A percentile compares a stretch with the other conserved stretches of the same genome.
Conservation (phyloP, 2,329 filamentous ascomycete species). For the Neopestalotiopsis clavispora region DNA sequence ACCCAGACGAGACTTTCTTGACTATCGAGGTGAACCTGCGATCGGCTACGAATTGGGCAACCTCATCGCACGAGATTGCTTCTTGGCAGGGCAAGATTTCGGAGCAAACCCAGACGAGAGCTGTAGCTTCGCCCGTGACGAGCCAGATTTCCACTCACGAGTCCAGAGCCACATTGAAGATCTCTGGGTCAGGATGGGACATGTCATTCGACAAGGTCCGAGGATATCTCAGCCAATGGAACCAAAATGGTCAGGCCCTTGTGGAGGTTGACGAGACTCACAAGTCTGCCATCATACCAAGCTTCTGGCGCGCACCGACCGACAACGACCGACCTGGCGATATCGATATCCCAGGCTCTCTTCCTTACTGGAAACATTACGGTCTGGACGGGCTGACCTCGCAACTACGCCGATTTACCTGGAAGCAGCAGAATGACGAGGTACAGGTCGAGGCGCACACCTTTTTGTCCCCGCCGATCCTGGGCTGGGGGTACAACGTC, state of each 20-base stretch:
- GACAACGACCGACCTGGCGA: constrained; percentile 66
- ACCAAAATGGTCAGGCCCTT: constrained; percentile 37
- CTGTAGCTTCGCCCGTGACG: no score
- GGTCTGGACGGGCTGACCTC: constrained; percentile 52
- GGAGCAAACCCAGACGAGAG: background rate
- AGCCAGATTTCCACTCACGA: constrained; percentile 28
- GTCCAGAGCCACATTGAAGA: constrained; percentile 29
- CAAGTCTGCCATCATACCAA: constrained; percentile 44
- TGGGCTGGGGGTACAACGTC: constrained; percentile 62
- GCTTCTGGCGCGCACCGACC: constrained; percentile 68
- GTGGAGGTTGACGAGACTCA: constrained; percentile 41
- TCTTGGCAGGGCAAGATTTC: constrained; percentile 55
- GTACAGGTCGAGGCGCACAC: constrained; percentile 48
- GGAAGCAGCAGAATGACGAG: constrained; percentile 30
- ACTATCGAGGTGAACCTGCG: constrained; percentile 50
- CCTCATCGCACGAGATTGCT: constrained; percentile 57
- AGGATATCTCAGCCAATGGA: constrained; percentile 50
- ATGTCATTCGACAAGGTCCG: constrained; percentile 51
- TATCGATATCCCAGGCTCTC: constrained; percentile 22
- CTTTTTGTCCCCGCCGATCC: constrained; percentile 61
- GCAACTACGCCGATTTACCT: constrained; percentile 48
- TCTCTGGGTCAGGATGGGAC: constrained; percentile 39
- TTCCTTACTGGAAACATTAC: constrained; percentile 62
- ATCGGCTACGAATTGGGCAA: constrained; percentile 53
- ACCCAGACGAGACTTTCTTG: constrained; percentile 46